Percentiles rank a stretch among this genome's conserved stretches.
Evolutionary conservation across 768 basidiomycete species (phyloP).

Genomic region (Strobilomyces dryophilus): DNA sequence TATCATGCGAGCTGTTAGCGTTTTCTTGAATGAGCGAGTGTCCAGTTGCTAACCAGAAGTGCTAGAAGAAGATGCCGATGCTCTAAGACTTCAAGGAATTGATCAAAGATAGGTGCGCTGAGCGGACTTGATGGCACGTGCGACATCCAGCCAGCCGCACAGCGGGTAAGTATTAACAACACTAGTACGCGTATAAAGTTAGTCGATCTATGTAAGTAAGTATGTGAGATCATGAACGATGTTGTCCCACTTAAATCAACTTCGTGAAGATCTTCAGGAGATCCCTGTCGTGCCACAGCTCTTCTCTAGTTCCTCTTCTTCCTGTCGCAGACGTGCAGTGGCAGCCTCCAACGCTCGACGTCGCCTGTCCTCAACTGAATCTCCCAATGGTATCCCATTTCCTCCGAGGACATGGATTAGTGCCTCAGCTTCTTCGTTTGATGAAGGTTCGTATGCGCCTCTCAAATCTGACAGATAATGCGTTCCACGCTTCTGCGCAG

Average conservation of each 20-base stretch:
- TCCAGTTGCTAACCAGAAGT: too few species aligned
- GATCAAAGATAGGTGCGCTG: too few species aligned
- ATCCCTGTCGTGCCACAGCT: constrained; percentile 55
- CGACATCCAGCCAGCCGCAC: too few species aligned
- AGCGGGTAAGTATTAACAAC: too few species aligned
- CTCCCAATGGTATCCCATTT: constrained; percentile 22
- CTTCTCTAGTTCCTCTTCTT: constrained; percentile 70
- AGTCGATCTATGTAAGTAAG: too few species aligned
- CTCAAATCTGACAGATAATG: constrained; percentile 42
- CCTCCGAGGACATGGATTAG: constrained; percentile 55
- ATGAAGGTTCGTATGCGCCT: constrained; percentile 47
- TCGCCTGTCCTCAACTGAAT: constrained; percentile 58
- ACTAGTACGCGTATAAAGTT: too few species aligned
- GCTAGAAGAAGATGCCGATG: too few species aligned
- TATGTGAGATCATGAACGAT: too few species aligned
- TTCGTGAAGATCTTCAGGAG: neutral
- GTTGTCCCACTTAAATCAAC: neutral
- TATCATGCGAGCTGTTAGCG: too few species aligned
- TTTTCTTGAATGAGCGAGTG: too few species aligned
- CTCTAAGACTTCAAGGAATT: too few species aligned
- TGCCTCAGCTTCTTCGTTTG: constrained; percentile 55
- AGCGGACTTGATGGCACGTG: too few species aligned
- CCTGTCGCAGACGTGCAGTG: constrained; percentile 51
- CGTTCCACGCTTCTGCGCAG: constrained; percentile 45
- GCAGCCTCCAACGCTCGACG: constrained; percentile 56